These are phyloP conservation scores for Pezicula neosporulosa DNA, from an alignment of 2,329 filamentous ascomycete genomes.

Conservation along the genomic window DNA sequence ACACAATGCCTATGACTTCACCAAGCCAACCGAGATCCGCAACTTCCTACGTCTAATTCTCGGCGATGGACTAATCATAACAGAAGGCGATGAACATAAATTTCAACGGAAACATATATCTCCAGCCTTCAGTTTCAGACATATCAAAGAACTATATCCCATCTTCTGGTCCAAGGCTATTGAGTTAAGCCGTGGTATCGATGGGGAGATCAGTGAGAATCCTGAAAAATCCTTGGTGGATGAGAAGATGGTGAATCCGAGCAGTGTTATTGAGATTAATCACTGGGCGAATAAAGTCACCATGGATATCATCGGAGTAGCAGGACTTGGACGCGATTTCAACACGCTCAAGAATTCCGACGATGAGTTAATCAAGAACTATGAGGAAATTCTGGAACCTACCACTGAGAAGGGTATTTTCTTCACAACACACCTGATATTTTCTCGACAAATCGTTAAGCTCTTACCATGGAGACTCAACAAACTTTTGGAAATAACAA, in stretches of 20 bases:
- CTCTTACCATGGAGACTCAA: conserved; percentile 69
- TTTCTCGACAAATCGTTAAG: conserved; percentile 57
- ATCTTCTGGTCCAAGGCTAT: conserved; percentile 76
- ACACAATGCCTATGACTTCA: conserved; percentile 65
- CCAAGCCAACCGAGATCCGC: conserved; percentile 54
- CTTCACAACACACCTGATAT: conserved; percentile 53
- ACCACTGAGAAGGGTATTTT: conserved; percentile 49
- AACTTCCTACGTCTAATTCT: conserved; percentile 58
- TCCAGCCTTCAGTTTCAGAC: conserved; percentile 77
- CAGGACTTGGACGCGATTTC: conserved; percentile 71
- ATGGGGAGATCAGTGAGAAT: conserved; percentile 39
- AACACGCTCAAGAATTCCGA: conserved; percentile 56
- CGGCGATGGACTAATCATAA: conserved; percentile 64
- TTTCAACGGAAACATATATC: conserved; percentile 72
- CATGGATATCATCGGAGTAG: conserved; percentile 70
- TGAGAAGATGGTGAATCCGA: conserved; percentile 20
- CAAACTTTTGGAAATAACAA: conserved; percentile 51
- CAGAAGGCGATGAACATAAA: conserved; percentile 84
- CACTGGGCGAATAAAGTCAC: conserved; percentile 64
- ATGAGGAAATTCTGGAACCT: conserved; percentile 51
- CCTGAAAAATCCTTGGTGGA: conserved; percentile 23
- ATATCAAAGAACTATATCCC: conserved; percentile 79
- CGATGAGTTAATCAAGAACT: conserved; percentile 54
- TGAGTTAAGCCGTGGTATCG: conserved; percentile 62
- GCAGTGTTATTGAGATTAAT: conserved; percentile 50